Conservation (phyloP, 1,284 basidiomycete genomes). For the Ceratobasidium sp. region DNA sequence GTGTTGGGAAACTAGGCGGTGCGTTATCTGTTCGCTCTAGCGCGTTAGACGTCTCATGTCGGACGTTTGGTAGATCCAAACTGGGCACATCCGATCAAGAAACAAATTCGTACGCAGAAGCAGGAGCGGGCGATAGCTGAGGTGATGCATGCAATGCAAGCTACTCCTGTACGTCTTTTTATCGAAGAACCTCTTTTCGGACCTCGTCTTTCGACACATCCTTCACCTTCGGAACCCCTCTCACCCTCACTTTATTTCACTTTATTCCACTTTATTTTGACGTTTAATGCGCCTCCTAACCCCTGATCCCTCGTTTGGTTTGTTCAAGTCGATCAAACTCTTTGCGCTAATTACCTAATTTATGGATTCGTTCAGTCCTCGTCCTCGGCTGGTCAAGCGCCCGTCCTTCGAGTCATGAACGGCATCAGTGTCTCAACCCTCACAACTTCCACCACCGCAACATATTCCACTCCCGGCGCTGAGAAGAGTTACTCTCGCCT, state of each 20-base stretch:
- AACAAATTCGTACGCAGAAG: constrained; percentile 77
- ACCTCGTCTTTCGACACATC: not conserved
- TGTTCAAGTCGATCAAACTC: too few relatives aligned
- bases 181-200: not conserved
- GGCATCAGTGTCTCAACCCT: constrained; percentile 70
- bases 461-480: constrained; percentile 71
- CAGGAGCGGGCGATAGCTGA: constrained; percentile 88
- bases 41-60: constrained; percentile 28
- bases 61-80: constrained; percentile 73
- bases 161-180: constrained; percentile 47
- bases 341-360: too few relatives aligned
- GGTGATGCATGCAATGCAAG: constrained; percentile 58
- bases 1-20: constrained; percentile 92
- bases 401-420: constrained; percentile 85
- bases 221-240: not conserved
- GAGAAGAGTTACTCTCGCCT: constrained; percentile 62
- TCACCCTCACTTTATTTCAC: not conserved
- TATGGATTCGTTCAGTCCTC: constrained; percentile 50
- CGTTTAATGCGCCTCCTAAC: too few relatives aligned
- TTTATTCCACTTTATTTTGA: not conserved
- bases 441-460: constrained; percentile 64
- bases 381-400: constrained; percentile 52
- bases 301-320: too few relatives aligned
- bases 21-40: constrained; percentile 53
- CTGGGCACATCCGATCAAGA: constrained; percentile 93